Base-by-base conservation (phyloP, 75 land plant species). In the Chamaecyparis obtusa region DNA sequence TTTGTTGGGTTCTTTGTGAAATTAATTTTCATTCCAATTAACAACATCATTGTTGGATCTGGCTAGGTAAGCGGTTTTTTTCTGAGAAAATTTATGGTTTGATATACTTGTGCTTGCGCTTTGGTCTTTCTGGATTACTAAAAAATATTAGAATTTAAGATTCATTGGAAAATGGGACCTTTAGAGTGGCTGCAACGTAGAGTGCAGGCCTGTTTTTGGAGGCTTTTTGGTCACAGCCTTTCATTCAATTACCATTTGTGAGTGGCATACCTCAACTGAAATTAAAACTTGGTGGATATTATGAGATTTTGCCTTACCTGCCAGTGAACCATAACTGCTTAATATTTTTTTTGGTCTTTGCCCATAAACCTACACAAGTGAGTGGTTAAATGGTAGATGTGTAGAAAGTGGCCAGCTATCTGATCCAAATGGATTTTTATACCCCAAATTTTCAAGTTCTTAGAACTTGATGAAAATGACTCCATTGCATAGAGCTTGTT, bases 1-100 rank as follows among this genome's bases (percentile, higher is more conserved):
- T 93, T 94, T 87, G 93, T 93, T 10, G 95, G 94, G 11, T 94
- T 94, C 87, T 94, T 94, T 87, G 95, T 94, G 10, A 94, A 94
- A 90, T 88, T 94, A 85, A 94, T 93, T 83, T 94, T 93, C 89
- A 94, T 94, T 84, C 96, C 96, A 10, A 94, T 94, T 85, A 94
- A 94, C 93, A 93, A 94, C 87, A 93, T 94, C 86, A 93, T 94
- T 51, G 95, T 94, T 51, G 96, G 95, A 54, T 92, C 95, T 87
- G 94, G 86, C 54, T 93, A 93, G 89, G 87, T 88, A 57, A 57
- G 84, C 5, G 21, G 1, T 78, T 36, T 77, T 77, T 3, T 51
- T 51, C 55, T 33, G 30, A n/a, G 10, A n/a, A 71, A n/a, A 27
- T 4, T 2, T 69, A 24, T 69, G 32, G n/a, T 69, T 69, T 69